Evolutionary conservation across 805 yeast species (phyloP).

Genomic region (Wickerhamomyces tratensis): DNA sequence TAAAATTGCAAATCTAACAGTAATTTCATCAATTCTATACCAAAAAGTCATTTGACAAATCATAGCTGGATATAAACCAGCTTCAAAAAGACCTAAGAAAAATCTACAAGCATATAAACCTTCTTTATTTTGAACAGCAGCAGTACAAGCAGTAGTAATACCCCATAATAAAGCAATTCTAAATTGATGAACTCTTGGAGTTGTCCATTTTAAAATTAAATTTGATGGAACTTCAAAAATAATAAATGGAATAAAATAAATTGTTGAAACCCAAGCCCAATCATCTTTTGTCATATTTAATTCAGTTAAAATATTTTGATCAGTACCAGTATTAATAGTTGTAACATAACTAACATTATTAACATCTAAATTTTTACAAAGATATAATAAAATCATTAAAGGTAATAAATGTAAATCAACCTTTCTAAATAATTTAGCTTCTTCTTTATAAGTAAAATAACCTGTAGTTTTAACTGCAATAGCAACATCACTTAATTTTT

Average conservation of each 20-base stretch:
- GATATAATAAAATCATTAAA: conserved; percentile 6
- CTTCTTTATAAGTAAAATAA: conserved; percentile 2
- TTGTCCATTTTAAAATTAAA: conserved; percentile 7
- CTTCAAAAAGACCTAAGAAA: conserved; percentile 11
- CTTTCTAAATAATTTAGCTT: conserved; percentile 3
- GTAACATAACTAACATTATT: conserved; percentile 9
- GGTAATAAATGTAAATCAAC: conserved; percentile 10
- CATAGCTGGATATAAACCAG: conserved; percentile 10
- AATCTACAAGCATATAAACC: conserved; percentile 9
- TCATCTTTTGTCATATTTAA: conserved; percentile 5
- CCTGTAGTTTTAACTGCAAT: conserved; percentile 3
- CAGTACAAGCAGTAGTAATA: conserved; percentile 7
- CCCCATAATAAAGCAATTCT: conserved; percentile 10
- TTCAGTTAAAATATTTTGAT: conserved; percentile 4
- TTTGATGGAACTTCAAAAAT: conserved; percentile 13
- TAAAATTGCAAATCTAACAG: conserved; percentile 15
- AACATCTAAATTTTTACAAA: conserved; percentile 10
- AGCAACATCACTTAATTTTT: too few relatives aligned
- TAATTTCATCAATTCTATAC: conserved; percentile 15
- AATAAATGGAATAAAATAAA: conserved; percentile 10
- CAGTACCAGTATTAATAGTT: conserved; percentile 2
- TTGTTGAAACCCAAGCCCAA: conserved; percentile 8
- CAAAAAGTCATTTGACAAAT: conserved; percentile 16
- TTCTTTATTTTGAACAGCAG: conserved; percentile 7
- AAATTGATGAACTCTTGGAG: conserved; percentile 8